Evolutionary conservation across 306 rosid species (phyloP), one percentile per base, ranked within the genome.

Genomic region (Vigna nakashimae): DNA sequence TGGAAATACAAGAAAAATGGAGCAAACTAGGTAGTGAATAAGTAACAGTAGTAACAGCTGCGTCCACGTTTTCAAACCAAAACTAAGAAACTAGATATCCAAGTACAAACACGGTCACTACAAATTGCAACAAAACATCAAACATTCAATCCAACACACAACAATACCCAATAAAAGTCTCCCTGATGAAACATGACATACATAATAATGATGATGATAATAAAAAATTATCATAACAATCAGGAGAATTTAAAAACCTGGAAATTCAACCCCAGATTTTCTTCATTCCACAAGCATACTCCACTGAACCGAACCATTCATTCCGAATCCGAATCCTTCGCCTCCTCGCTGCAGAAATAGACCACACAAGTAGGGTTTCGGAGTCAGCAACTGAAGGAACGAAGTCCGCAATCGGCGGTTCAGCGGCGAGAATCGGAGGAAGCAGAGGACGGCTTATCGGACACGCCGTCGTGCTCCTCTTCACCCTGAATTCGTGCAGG

Each of bases 341-440:
- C 63, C 36, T 3, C 73, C 36, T 65, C 50, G 14, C 68, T 65
- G 50, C 71, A 42, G 28, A 65, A 65, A 42, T 17, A 42, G n/a
- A 42, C 50, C 16, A 11, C 16, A 12, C 15, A 45, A 12, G 50
- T 45, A 12, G 15, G 50, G 50, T 45, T 45, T 45, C 15, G 50
- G 13, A 45, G 50, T 45, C 50, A 45, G 50, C 56, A 51, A 18
- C 10, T 84, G 71, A 55, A 72, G 36, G 74, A 75, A 80, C 26
- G 52, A 38, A 34, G 56, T 69, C 55, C 58, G 16, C 64, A 14
- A 20, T 6, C n/a, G 34, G 32, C 16, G 26, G 38, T 68, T 92
- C 92, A 91, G 84, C 92, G 94, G 91, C 88, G 97, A 81, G 98
- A 93, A 84, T 90, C 88, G 70, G 98, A 93, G 87, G 97, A 93